These are phyloP conservation scores for Exsudoporus frostii DNA, from an alignment of 768 basidiomycete genomes.

Conservation along the genomic window DNA sequence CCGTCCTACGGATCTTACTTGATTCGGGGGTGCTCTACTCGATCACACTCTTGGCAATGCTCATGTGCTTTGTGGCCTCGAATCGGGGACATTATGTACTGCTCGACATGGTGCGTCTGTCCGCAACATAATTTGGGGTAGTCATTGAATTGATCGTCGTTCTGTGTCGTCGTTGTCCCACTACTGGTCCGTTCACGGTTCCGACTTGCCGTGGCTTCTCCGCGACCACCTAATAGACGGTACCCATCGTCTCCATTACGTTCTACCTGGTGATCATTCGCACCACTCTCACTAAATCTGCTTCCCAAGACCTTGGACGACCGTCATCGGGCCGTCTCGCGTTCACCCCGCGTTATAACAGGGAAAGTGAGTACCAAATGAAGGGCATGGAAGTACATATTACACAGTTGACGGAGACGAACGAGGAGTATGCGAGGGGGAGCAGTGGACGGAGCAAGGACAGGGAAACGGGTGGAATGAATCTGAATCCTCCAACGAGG, in stretches of 20 bases:
- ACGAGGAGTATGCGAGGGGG: neutral
- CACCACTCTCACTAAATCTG: neutral
- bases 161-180: neutral
- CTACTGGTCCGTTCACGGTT: neutral
- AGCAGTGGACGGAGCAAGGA: no score
- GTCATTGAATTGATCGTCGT: neutral
- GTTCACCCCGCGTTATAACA: neutral
- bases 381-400: neutral
- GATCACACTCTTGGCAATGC: slow-evolving; percentile 17
- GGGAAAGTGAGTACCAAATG: neutral
- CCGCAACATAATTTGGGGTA: neutral
- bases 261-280: neutral
- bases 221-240: neutral
- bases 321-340: neutral
- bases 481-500: no score
- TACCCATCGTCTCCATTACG: neutral
- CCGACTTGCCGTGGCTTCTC: neutral
- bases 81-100: slow-evolving; percentile 20
- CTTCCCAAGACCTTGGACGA: neutral
- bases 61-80: slow-evolving; percentile 21
- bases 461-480: no score
- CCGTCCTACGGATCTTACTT: slow-evolving; percentile 22
- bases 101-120: slow-evolving; percentile 19
- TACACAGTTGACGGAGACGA: neutral
- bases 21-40: slow-evolving; percentile 26